These are phyloP conservation scores for Diaporthe ilicicola DNA, from an alignment of 2,329 filamentous ascomycete species.

Conservation along the genomic window DNA sequence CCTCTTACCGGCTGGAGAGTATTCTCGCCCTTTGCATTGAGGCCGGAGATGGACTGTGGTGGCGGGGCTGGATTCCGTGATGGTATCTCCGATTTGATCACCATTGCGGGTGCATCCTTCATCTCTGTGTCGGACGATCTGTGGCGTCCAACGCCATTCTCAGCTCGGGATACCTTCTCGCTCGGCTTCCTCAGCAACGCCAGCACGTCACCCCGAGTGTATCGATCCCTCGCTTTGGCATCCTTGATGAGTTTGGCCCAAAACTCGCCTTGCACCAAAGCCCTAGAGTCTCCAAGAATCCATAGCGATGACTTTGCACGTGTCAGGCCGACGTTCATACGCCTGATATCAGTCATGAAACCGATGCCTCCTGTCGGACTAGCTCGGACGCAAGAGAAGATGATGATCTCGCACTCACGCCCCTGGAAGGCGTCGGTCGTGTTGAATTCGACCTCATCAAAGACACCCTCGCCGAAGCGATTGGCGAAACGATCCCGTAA, in stretches of 20 bases:
- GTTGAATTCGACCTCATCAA: constrained; percentile 91
- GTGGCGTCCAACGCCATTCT: constrained; percentile 13
- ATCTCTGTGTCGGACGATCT: constrained; percentile 38
- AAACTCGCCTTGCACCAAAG: constrained; percentile 86
- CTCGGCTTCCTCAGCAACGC: constrained; percentile 57
- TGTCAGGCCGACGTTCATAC: constrained; percentile 99
- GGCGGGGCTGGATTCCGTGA: background rate
- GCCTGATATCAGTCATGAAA: constrained; percentile 97
- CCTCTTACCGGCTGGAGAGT: constrained; percentile 33
- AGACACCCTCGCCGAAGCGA: constrained; percentile 78
- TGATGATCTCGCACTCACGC: constrained; percentile 96
- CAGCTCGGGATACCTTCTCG: constrained; percentile 42
- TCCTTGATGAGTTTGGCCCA: constrained; percentile 90
- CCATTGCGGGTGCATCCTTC: constrained; percentile 28
- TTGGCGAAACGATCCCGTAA: constrained; percentile 78
- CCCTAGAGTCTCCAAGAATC: constrained; percentile 92
- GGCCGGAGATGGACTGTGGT: constrained; percentile 26
- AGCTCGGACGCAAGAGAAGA: constrained; percentile 97
- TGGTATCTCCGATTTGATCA: background rate
- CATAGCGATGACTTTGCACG: constrained; percentile 96
- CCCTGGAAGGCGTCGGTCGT: constrained; percentile 99
- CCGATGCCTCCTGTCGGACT: constrained; percentile 93
- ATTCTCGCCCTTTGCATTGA: constrained; percentile 43
- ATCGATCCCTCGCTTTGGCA: constrained; percentile 76
- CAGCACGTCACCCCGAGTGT: constrained; percentile 73